Percentiles rank a stretch among this genome's conserved stretches.
phyloP scores from a whole-genome alignment of 805 yeast species.

The Candida jianshihensis region DNA sequence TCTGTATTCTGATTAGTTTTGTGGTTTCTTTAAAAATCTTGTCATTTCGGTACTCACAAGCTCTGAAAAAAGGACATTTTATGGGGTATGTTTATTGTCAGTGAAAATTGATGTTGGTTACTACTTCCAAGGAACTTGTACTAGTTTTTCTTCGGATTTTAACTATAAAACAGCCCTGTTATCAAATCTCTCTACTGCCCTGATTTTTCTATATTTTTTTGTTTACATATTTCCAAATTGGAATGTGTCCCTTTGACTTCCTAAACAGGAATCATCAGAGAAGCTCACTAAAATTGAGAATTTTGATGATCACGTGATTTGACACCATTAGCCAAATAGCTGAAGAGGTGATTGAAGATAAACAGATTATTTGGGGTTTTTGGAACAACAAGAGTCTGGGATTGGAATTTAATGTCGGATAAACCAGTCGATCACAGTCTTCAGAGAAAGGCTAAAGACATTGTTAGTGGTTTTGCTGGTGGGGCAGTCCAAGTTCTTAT shows the following conservation, averaged over 20 bases:
- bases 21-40: background rate
- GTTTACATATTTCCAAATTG: background rate
- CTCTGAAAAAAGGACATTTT: constrained; percentile 26
- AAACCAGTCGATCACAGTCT: constrained; percentile 27
- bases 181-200: no score
- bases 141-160: no score
- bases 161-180: no score
- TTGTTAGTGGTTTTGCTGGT: constrained; percentile 84
- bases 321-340: no score
- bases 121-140: no score
- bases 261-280: background rate
- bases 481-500: constrained; percentile 93
- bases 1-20: constrained; percentile 15
- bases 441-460: constrained; percentile 43
- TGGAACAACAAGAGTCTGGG: no score
- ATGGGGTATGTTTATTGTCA: background rate
- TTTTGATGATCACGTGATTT: constrained; percentile 4
- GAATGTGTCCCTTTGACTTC: background rate
- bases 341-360: no score
- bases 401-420: background rate
- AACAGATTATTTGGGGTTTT: no score
- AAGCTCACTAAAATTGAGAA: background rate
- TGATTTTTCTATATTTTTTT: no score
- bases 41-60: constrained; percentile 14
- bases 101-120: no score